Percentiles rank a stretch among this genome's conserved stretches.
Conservation (phyloP, 2,329 filamentous ascomycete genomes). For the Epichloe festucae region DNA sequence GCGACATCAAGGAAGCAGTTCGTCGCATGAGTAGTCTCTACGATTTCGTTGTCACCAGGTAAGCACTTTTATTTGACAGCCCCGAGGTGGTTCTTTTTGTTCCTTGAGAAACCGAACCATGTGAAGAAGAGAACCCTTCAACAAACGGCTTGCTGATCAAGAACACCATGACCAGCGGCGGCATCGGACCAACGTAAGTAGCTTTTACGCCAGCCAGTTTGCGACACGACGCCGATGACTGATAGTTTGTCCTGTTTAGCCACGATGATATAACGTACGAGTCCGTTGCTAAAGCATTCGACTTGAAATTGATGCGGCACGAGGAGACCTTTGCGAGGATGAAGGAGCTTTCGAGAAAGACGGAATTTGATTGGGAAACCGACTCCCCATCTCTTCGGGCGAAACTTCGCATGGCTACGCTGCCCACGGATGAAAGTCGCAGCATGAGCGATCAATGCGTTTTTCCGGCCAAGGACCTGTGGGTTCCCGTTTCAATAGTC, state of each 20-base stretch:
- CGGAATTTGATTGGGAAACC: slow-evolving; percentile 71
- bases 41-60: slow-evolving; percentile 86
- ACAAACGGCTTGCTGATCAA: not conserved
- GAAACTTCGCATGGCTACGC: too few species aligned
- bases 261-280: slow-evolving; percentile 98
- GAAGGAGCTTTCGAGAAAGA: slow-evolving; percentile 67
- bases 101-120: too few species aligned
- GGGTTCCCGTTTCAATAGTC: slow-evolving; percentile 81
- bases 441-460: slow-evolving; percentile 59
- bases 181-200: slow-evolving; percentile 83
- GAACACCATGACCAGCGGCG: slow-evolving; percentile 43
- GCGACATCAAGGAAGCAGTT: slow-evolving; percentile 79
- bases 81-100: too few species aligned
- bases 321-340: slow-evolving; percentile 66
- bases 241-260: slow-evolving; percentile 28
- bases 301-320: slow-evolving; percentile 64
- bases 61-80: slow-evolving; percentile 1
- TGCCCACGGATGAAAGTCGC: slow-evolving; percentile 27
- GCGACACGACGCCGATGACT: not conserved
- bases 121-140: too few species aligned
- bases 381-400: slow-evolving; percentile 36
- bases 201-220: slow-evolving; percentile 5
- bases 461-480: slow-evolving; percentile 68
- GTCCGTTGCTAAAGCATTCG: slow-evolving; percentile 84
- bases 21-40: slow-evolving; percentile 78